phyloP scores from a whole-genome alignment of 768 basidiomycete genomes.

The Suillus subaureus region DNA sequence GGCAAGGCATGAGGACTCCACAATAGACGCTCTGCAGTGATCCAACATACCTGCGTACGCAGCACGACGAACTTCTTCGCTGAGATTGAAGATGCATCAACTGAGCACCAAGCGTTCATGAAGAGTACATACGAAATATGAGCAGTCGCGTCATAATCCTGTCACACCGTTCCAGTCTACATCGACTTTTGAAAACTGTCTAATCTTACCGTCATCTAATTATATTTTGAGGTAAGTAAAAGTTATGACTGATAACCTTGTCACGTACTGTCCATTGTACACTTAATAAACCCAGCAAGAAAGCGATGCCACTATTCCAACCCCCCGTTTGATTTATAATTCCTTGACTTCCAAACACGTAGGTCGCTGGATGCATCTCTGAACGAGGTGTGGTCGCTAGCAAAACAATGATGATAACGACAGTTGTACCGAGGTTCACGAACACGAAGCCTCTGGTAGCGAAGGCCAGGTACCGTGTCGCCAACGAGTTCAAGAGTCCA shows the following conservation, averaged over 20 bases:
- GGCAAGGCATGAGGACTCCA: neutral
- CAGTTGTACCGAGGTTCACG: slow-evolving; percentile 80
- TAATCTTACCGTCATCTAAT: slow-evolving; percentile 57
- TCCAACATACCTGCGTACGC: slow-evolving; percentile 65
- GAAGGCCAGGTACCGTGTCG: slow-evolving; percentile 73
- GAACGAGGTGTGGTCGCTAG: slow-evolving; percentile 70
- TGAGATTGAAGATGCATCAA: slow-evolving; percentile 25
- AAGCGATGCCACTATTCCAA: slow-evolving; percentile 77
- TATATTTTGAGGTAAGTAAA: neutral
- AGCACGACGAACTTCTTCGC: slow-evolving; percentile 79
- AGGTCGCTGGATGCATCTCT: slow-evolving; percentile 80
- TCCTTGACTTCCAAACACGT: slow-evolving; percentile 79
- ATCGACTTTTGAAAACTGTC: neutral
- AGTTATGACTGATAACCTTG: too few relatives aligned
- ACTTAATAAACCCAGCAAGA: slow-evolving; percentile 81
- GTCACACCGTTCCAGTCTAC: slow-evolving; percentile 3
- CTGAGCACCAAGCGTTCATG: neutral
- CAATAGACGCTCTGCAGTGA: slow-evolving; percentile 24
- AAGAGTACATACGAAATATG: slow-evolving; percentile 68
- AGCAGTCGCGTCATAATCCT: slow-evolving; percentile 83
- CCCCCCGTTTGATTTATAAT: slow-evolving; percentile 80
- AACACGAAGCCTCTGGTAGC: slow-evolving; percentile 83
- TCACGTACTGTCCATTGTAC: slow-evolving; percentile 83
- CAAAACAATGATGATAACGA: slow-evolving; percentile 84
- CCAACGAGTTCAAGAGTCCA: slow-evolving; percentile 68